phyloP scores from a whole-genome alignment of 148 eudicot genomes.

The Pouteria glomerata region DNA sequence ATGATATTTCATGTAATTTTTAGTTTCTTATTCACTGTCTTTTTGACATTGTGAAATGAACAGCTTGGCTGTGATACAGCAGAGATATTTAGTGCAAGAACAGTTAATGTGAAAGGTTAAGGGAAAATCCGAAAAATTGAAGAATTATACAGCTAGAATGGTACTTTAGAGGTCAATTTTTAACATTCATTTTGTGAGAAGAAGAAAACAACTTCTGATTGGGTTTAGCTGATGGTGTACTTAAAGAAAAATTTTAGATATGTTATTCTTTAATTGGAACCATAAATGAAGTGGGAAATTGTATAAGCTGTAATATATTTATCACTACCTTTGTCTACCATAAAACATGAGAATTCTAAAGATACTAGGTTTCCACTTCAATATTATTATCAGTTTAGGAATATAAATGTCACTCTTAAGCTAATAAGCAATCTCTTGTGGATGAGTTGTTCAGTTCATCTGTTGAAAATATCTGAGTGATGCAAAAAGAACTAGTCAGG shows the following conservation, averaged over 20 bases:
- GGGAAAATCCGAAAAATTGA: background rate
- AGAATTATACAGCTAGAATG: background rate
- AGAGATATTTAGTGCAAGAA: background rate
- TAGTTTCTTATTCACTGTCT: no score
- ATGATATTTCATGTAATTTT: background rate
- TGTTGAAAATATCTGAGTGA: background rate
- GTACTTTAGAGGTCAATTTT: background rate
- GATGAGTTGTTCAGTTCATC: background rate
- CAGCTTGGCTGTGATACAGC: background rate
- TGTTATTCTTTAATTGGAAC: background rate
- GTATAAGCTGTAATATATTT: background rate
- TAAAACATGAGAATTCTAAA: no score
- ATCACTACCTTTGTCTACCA: background rate
- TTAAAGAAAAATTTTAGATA: background rate
- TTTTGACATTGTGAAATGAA: background rate
- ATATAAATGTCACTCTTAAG: no score
- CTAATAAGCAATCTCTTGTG: background rate
- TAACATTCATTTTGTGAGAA: background rate
- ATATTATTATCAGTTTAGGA: no score
- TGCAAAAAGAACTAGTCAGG: background rate
- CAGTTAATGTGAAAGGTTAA: background rate
- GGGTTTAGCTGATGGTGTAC: background rate
- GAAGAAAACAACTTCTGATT: background rate
- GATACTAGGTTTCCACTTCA: no score
- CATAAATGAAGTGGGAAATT: background rate